A percentile compares a stretch with the other conserved stretches of the same genome.
phyloP scores from a whole-genome alignment of 371 early-diverging fungal species.

The Sporodiniella umbellata region DNA sequence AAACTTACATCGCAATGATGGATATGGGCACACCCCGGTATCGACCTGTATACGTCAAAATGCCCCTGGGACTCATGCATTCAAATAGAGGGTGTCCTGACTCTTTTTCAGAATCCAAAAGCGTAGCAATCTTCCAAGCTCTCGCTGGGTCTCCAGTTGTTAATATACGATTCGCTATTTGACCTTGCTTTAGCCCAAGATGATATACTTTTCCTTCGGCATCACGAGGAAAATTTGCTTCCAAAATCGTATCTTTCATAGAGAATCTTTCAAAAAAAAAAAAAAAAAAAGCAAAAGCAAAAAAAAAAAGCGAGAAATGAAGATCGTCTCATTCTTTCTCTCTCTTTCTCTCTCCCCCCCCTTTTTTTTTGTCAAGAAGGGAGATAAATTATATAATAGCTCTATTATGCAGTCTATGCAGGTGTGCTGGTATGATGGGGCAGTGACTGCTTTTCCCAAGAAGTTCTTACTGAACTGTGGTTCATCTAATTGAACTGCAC shows the following conservation, averaged over 20 bases:
- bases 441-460: too few relatives aligned
- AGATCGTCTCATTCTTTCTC: too few relatives aligned
- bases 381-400: too few relatives aligned
- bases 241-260: conserved; percentile 49
- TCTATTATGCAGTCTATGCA: too few relatives aligned
- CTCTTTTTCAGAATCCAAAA: conserved; percentile 57
- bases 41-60: conserved; percentile 86
- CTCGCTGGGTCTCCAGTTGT: conserved; percentile 93
- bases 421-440: too few relatives aligned
- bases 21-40: conserved; percentile 78
- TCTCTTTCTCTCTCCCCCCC: too few relatives aligned
- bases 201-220: conserved; percentile 85
- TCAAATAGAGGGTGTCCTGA: conserved; percentile 50
- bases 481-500: too few relatives aligned
- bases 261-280: too few relatives aligned
- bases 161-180: conserved; percentile 87
- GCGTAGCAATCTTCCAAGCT: conserved; percentile 65
- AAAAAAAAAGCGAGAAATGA: too few relatives aligned
- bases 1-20: conserved; percentile 87
- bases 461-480: too few relatives aligned
- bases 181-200: conserved; percentile 76
- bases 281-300: too few relatives aligned
- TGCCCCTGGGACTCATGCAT: conserved; percentile 76
- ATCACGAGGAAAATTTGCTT: conserved; percentile 86
- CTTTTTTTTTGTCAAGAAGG: too few relatives aligned